A percentile compares a stretch with the other conserved stretches of the same genome.
phyloP scores from a whole-genome alignment of 371 early-diverging fungal species.

The Apophysomyces trapeziformis region DNA sequence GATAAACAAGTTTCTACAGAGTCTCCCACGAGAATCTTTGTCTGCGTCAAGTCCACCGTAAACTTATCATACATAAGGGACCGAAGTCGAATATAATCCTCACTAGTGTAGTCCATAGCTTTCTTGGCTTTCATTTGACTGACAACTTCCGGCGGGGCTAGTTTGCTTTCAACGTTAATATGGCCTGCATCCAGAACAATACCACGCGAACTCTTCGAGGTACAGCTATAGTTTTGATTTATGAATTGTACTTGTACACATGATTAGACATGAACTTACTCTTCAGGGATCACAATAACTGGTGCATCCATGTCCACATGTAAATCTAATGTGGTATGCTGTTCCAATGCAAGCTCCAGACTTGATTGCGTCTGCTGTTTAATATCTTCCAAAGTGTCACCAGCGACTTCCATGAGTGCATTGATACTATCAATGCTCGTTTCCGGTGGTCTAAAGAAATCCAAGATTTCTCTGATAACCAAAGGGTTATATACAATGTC shows the following conservation, averaged over 20 bases:
- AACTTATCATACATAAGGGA: constrained; percentile 93
- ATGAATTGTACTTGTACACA: neutral
- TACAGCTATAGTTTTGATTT: constrained; percentile 56
- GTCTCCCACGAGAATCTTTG: constrained; percentile 84
- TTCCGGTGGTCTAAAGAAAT: constrained; percentile 88
- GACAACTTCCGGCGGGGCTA: constrained; percentile 74
- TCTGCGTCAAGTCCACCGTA: constrained; percentile 78
- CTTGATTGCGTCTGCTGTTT: constrained; percentile 90
- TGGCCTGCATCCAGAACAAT: constrained; percentile 87
- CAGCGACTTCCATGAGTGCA: constrained; percentile 81
- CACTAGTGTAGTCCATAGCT: constrained; percentile 59
- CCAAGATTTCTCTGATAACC: constrained; percentile 72
- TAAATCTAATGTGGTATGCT: constrained; percentile 88
- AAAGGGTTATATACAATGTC: constrained; percentile 90
- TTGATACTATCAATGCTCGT: constrained; percentile 77
- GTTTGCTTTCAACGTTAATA: constrained; percentile 61
- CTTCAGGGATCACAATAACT: constrained; percentile 92
- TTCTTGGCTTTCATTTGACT: constrained; percentile 72
- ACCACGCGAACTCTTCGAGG: constrained; percentile 64
- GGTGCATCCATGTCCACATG: constrained; percentile 97
- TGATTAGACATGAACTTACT: constrained; percentile 37
- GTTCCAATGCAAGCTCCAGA: constrained; percentile 85
- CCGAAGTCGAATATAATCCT: constrained; percentile 73
- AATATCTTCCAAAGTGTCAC: constrained; percentile 87
- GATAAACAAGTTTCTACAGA: constrained; percentile 77